Conservation (phyloP, 306 rosid genomes). For the Cicer judaicum region DNA sequence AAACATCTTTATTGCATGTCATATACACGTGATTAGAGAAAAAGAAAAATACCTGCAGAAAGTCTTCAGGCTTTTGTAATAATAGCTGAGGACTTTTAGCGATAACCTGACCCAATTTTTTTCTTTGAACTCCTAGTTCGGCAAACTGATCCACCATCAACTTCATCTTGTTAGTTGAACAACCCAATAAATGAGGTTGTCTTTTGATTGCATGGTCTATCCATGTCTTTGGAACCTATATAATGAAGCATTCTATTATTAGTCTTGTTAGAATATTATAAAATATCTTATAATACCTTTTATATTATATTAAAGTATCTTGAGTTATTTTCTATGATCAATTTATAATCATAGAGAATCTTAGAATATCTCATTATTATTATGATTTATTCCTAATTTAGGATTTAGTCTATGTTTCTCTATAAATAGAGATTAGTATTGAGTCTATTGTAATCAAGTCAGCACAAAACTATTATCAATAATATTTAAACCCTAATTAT, state of each 20-base stretch:
- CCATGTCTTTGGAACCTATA: constrained; percentile 68
- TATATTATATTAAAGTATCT: too few relatives aligned
- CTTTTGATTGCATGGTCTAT: constrained; percentile 68
- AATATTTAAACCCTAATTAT: too few relatives aligned
- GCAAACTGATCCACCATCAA: constrained; percentile 66
- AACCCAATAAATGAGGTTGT: constrained; percentile 84
- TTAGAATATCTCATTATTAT: too few relatives aligned
- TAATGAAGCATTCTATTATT: constrained; percentile 39
- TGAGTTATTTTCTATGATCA: too few relatives aligned
- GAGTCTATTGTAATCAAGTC: too few relatives aligned
- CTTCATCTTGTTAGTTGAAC: constrained; percentile 75
- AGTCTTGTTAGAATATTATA: too few relatives aligned
- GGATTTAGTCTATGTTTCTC: too few relatives aligned
- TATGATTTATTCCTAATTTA: too few relatives aligned
- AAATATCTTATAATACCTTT: too few relatives aligned
- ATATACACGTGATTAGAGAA: constrained; percentile 40
- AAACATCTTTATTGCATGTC: constrained; percentile 11
- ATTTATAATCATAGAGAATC: too few relatives aligned
- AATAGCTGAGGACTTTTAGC: constrained; percentile 83
- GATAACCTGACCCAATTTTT: constrained; percentile 68
- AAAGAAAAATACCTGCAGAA: constrained; percentile 63
- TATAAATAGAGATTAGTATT: too few relatives aligned
- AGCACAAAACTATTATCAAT: too few relatives aligned
- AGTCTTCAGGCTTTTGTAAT: constrained; percentile 64
- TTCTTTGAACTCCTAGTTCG: constrained; percentile 67